Conservation (phyloP, 768 basidiomycete species). For the Rhodotorula taiwanensis region DNA sequence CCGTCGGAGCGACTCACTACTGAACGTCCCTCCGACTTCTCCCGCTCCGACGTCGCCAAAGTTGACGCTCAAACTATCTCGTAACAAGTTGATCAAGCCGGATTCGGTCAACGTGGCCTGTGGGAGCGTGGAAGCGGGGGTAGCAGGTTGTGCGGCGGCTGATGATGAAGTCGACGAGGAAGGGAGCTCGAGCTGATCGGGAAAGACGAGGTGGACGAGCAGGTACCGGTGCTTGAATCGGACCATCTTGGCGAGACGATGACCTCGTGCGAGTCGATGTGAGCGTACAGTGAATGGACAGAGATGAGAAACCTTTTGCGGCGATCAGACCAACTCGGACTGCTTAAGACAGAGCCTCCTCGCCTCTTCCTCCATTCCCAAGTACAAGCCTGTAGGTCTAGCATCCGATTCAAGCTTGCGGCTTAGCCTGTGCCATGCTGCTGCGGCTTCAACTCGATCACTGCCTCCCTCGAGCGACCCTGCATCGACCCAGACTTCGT, state of each 20-base stretch:
- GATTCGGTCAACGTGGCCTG: slow-evolving; percentile 20
- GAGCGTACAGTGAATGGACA: too few relatives aligned
- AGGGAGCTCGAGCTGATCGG: slow-evolving; percentile 1
- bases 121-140: neutral
- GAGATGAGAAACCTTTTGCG: too few relatives aligned
- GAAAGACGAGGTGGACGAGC: slow-evolving; percentile 35
- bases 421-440: too few relatives aligned
- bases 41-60: slow-evolving; percentile 39
- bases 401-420: too few relatives aligned
- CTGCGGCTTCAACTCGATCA: too few relatives aligned
- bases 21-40: slow-evolving; percentile 37
- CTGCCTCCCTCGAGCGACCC: neutral
- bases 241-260: slow-evolving; percentile 10
- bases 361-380: too few relatives aligned
- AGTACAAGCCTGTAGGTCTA: too few relatives aligned
- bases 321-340: too few relatives aligned
- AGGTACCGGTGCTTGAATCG: slow-evolving; percentile 40
- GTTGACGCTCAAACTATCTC: slow-evolving; percentile 36
- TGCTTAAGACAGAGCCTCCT: too few relatives aligned
- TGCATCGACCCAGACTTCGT: neutral
- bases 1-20: slow-evolving; percentile 21
- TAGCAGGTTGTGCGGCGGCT: neutral
- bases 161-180: neutral
- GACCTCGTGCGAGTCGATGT: too few relatives aligned
- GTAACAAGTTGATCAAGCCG: slow-evolving; percentile 26